These are phyloP conservation scores for Senecio squalidus DNA, from an alignment of 140 eudicot species.

Conservation along the genomic window DNA sequence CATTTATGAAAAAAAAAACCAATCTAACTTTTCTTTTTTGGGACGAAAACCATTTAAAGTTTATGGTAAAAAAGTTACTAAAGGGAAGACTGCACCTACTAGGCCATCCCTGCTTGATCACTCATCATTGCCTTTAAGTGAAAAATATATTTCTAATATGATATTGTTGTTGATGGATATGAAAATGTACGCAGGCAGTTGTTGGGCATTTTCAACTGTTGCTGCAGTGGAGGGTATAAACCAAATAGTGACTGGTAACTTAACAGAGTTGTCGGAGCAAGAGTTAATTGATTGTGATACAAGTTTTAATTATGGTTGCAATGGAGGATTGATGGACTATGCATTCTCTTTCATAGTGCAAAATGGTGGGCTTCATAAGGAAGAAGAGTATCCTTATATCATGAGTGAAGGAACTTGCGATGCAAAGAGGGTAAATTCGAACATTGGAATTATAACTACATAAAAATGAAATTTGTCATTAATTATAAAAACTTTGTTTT, in stretches of 20 bases:
- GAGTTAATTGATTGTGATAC: constrained; percentile 58
- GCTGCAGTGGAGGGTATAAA: constrained; percentile 66
- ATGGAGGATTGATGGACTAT: constrained; percentile 60
- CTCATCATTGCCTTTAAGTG: neutral
- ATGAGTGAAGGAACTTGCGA: constrained; percentile 98
- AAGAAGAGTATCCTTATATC: constrained; percentile 83
- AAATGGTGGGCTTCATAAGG: constrained; percentile 70
- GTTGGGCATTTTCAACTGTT: constrained; percentile 65
- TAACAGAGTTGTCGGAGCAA: constrained; percentile 53
- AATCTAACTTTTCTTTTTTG: too few relatives aligned
- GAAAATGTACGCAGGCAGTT: constrained; percentile 28
- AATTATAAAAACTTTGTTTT: too few relatives aligned
- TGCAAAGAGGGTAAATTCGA: constrained; percentile 42
- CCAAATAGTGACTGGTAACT: constrained; percentile 62
- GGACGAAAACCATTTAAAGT: too few relatives aligned
- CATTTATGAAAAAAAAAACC: too few relatives aligned
- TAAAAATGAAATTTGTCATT: neutral
- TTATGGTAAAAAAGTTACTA: too few relatives aligned
- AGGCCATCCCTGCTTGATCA: neutral
- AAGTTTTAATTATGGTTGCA: constrained; percentile 36
- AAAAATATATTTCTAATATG: neutral
- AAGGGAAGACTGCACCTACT: too few relatives aligned
- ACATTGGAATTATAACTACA: too few relatives aligned
- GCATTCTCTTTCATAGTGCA: constrained; percentile 36
- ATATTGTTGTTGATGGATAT: neutral